Conservation (phyloP, 257 asterid species). For the Striga asiatica region DNA sequence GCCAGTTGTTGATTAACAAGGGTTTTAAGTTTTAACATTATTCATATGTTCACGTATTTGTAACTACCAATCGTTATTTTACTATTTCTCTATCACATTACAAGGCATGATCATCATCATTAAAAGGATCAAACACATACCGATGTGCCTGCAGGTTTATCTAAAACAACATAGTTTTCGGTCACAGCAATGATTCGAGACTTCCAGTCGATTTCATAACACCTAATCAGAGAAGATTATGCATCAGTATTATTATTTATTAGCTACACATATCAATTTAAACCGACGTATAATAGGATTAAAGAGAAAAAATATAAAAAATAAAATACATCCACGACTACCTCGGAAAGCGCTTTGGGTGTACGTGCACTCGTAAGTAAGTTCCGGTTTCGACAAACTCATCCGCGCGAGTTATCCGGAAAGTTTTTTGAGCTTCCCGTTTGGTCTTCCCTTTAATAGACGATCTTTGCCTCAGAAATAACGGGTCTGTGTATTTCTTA, state of each 20-base stretch:
- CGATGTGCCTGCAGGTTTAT: slow-evolving; percentile 97
- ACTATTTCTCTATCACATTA: background rate
- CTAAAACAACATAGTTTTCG: slow-evolving; percentile 63
- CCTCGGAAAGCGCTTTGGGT: slow-evolving; percentile 97
- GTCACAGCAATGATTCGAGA: slow-evolving; percentile 76
- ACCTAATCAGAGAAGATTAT: slow-evolving; percentile 37
- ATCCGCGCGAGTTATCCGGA: slow-evolving; percentile 43
- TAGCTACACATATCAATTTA: background rate
- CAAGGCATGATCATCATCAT: background rate
- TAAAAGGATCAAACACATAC: slow-evolving; percentile 42
- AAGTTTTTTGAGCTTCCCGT: slow-evolving; percentile 86
- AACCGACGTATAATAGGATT: background rate
- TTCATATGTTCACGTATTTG: too few relatives aligned
- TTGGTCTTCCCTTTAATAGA: slow-evolving; percentile 83
- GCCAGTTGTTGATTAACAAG: too few relatives aligned
- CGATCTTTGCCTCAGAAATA: slow-evolving; percentile 45
- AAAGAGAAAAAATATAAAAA: too few relatives aligned
- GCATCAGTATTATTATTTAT: background rate
- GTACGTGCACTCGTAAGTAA: slow-evolving; percentile 87
- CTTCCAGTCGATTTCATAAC: slow-evolving; percentile 90
- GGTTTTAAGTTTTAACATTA: too few relatives aligned
- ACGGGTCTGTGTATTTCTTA: slow-evolving; percentile 64
- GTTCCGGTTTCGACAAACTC: slow-evolving; percentile 88
- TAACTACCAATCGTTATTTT: too few relatives aligned
- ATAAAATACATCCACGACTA: slow-evolving; percentile 15